These are phyloP conservation scores for Nemophila menziesii DNA, from an alignment of 257 asterid species.

Conservation along the genomic window DNA sequence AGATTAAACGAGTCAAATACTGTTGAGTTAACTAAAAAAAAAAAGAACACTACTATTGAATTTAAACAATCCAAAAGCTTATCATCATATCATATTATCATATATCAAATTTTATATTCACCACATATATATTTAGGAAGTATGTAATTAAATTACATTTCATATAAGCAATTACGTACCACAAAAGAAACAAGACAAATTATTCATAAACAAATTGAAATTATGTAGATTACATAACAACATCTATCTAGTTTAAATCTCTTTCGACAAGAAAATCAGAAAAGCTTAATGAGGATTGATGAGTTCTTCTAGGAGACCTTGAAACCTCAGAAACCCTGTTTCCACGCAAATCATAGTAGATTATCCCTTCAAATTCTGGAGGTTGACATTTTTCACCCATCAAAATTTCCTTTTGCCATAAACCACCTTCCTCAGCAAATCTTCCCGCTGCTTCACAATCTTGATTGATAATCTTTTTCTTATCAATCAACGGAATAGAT, in stretches of 20 bases:
- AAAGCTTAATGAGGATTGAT: not conserved
- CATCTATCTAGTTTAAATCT: not conserved
- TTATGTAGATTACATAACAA: not conserved
- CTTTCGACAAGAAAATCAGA: not conserved
- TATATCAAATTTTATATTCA: too few relatives aligned
- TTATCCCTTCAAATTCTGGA: slow-evolving; percentile 65
- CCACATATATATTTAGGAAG: too few relatives aligned
- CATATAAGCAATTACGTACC: too few relatives aligned
- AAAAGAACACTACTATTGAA: too few relatives aligned
- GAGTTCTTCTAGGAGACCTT: slow-evolving; percentile 54
- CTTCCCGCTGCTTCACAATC: slow-evolving; percentile 7
- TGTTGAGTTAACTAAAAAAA: too few relatives aligned
- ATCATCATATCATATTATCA: too few relatives aligned
- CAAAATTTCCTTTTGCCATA: slow-evolving; percentile 79
- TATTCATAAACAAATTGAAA: not conserved
- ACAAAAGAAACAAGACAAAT: not conserved
- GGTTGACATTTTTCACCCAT: slow-evolving; percentile 86
- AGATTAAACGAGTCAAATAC: too few relatives aligned
- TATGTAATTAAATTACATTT: too few relatives aligned
- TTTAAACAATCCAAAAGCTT: too few relatives aligned
- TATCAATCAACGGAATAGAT: slow-evolving; percentile 16
- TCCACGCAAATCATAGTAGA: slow-evolving; percentile 58
- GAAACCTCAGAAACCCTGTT: slow-evolving; percentile 67
- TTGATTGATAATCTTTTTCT: slow-evolving; percentile 6
- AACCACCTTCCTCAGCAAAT: slow-evolving; percentile 30